Evolutionary conservation across 164 flowering plant species (phyloP).

Genomic region (Magnolia kwangsiensis): DNA sequence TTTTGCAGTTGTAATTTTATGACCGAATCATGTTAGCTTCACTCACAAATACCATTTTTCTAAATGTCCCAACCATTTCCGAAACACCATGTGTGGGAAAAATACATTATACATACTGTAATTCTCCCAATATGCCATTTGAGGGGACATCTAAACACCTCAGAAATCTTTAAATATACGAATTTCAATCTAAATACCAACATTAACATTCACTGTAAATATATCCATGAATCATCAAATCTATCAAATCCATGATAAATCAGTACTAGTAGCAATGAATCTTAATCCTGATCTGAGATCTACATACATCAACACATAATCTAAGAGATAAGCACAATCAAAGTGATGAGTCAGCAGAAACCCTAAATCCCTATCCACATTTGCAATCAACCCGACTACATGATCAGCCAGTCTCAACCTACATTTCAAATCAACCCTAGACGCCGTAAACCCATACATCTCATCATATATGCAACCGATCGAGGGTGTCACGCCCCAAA

Average conservation of each 20-base stretch:
- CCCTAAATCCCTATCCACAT: background rate
- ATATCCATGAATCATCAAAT: background rate
- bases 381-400: background rate
- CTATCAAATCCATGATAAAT: background rate
- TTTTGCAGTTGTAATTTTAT: no score
- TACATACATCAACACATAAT: background rate
- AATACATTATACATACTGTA: background rate
- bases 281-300: background rate
- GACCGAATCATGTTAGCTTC: no score
- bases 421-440: background rate
- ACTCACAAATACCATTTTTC: no score
- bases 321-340: background rate
- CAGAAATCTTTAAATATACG: background rate
- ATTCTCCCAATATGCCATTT: background rate
- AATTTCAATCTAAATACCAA: background rate
- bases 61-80: no score
- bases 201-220: background rate
- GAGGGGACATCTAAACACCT: background rate
- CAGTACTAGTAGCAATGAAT: background rate
- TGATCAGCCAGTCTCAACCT: background rate
- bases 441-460: background rate
- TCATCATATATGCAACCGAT: background rate
- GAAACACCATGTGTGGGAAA: background rate
- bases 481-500: no score
- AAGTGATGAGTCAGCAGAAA: constrained; percentile 2